Percentiles rank a stretch among this genome's conserved stretches.
Evolutionary conservation across 2,329 filamentous ascomycete species (phyloP).

Genomic region (Capronia americana): DNA sequence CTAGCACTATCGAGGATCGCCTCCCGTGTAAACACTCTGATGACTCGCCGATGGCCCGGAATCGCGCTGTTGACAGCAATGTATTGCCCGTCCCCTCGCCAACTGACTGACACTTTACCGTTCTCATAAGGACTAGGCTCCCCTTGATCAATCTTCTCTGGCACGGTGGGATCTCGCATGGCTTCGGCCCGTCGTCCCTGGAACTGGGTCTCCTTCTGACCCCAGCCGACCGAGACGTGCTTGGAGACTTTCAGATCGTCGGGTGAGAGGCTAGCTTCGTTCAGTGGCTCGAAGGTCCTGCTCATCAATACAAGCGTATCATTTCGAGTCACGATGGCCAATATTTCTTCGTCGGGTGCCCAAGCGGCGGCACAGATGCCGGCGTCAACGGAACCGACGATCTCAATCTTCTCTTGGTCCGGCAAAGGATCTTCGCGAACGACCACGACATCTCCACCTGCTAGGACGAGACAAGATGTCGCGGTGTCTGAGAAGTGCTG

Average conservation of each 20-base stretch:
- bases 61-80: conserved; percentile 86
- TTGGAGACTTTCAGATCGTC: conserved; percentile 87
- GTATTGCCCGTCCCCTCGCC: conserved; percentile 92
- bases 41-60: conserved; percentile 71
- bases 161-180: conserved; percentile 89
- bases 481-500: conserved; percentile 84
- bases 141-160: conserved; percentile 88
- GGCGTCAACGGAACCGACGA: conserved; percentile 90
- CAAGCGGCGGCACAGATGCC: conserved; percentile 88
- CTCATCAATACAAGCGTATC: conserved; percentile 91
- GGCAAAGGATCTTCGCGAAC: conserved; percentile 73
- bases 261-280: conserved; percentile 71
- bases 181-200: conserved; percentile 88
- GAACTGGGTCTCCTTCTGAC: conserved; percentile 97
- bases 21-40: conserved; percentile 89
- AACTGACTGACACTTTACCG: conserved; percentile 74
- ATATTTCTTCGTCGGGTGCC: conserved; percentile 93
- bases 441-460: conserved; percentile 87
- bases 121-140: conserved; percentile 77
- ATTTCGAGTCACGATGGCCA: conserved; percentile 80
- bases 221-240: conserved; percentile 97
- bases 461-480: conserved; percentile 80
- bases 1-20: conserved; percentile 90
- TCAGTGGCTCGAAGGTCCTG: conserved; percentile 81
- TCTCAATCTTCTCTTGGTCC: conserved; percentile 84